Percentiles rank a stretch among this genome's conserved stretches.
Evolutionary conservation across 2,329 filamentous ascomycete genomes (phyloP).

Genomic region (Rutstroemia sp.): DNA sequence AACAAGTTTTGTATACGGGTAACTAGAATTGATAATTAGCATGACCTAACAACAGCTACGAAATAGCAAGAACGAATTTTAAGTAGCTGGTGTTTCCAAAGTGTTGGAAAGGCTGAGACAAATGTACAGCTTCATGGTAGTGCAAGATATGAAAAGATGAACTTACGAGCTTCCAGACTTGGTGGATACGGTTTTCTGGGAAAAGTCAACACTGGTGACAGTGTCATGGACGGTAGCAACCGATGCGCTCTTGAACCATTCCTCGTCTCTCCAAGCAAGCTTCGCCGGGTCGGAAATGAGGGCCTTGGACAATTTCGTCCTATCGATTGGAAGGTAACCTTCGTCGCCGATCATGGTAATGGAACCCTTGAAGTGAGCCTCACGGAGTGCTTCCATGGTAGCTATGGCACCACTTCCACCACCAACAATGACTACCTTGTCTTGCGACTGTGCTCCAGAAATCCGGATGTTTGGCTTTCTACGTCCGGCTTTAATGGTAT

Average conservation of each 20-base stretch:
- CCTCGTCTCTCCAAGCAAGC: conserved; percentile 66
- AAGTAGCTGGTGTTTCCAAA: not conserved
- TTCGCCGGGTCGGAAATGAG: conserved; percentile 75
- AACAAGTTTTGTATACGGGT: conserved; percentile 79
- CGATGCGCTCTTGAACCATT: conserved; percentile 63
- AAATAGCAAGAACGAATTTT: not conserved
- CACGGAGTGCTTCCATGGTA: conserved; percentile 73
- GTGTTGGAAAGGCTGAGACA: not conserved
- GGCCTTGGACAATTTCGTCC: conserved; percentile 92
- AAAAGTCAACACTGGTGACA: conserved; percentile 72
- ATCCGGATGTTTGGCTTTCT: conserved; percentile 70
- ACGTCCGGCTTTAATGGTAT: conserved; percentile 67
- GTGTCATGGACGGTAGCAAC: conserved; percentile 53
- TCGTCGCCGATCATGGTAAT: conserved; percentile 83
- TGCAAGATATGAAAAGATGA: not conserved
- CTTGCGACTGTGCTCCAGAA: conserved; percentile 41
- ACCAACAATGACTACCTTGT: conserved; percentile 78
- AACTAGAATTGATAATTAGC: conserved; percentile 16
- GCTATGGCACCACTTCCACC: conserved; percentile 81
- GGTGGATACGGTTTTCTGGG: conserved; percentile 64
- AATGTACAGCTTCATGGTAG: not conserved
- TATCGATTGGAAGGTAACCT: conserved; percentile 80
- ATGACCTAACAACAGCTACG: not conserved
- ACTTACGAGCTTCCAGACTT: conserved; percentile 54
- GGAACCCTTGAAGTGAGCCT: conserved; percentile 69